Conservation (phyloP, 2,329 filamentous ascomycete species). For the Pseudogymnoascus pannorum region DNA sequence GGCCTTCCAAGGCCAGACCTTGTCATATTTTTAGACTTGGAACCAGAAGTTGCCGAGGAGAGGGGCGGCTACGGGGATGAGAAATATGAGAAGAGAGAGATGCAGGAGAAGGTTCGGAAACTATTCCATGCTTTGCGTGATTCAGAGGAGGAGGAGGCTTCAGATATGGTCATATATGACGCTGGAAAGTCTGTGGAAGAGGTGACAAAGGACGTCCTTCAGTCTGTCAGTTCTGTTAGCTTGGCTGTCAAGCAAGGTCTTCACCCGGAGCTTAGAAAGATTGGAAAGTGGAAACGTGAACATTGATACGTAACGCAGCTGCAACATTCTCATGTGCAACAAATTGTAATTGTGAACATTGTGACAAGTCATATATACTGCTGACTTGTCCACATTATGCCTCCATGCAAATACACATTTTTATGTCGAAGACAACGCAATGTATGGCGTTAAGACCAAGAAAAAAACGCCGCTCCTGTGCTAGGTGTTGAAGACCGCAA, state of each 20-base stretch:
- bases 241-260: neutral
- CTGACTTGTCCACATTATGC: neutral
- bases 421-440: slow-evolving; percentile 8
- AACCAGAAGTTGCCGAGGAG: slow-evolving; percentile 60
- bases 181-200: slow-evolving; percentile 48
- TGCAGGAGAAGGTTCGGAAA: slow-evolving; percentile 72
- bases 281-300: slow-evolving; percentile 14
- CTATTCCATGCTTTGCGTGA: slow-evolving; percentile 56
- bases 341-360: neutral
- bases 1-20: slow-evolving; percentile 83
- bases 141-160: slow-evolving; percentile 41
- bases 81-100: slow-evolving; percentile 75
- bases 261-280: slow-evolving; percentile 1
- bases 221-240: slow-evolving; percentile 33
- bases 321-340: slow-evolving; percentile 2
- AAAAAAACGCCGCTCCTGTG: slow-evolving; percentile 23
- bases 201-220: slow-evolving; percentile 43
- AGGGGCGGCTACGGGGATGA: slow-evolving; percentile 86
- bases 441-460: slow-evolving; percentile 30
- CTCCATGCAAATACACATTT: slow-evolving; percentile 3
- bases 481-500: slow-evolving; percentile 29
- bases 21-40: slow-evolving; percentile 79
- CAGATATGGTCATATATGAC: slow-evolving; percentile 48
- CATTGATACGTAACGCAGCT: neutral
- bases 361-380: neutral